Conservation (phyloP, 1,284 basidiomycete genomes). For the Ustilago sp. region DNA sequence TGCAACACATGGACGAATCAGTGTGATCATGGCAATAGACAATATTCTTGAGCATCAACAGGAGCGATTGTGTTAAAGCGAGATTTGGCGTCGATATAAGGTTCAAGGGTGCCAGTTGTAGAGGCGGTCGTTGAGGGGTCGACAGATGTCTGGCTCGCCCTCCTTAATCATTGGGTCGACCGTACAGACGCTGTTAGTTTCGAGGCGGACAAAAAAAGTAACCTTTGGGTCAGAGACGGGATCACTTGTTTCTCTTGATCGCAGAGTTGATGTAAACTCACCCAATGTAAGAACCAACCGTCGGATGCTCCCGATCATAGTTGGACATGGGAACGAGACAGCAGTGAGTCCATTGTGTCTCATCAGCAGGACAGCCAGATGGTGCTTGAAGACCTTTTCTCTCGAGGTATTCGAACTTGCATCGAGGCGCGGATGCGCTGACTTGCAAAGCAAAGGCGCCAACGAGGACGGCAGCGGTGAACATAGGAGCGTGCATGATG, state of each 20-base stretch:
- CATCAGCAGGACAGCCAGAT: conserved; percentile 9
- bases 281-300: background rate
- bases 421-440: conserved; percentile 26
- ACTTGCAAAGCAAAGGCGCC: conserved; percentile 5
- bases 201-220: background rate
- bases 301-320: background rate
- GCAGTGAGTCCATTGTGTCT: conserved; percentile 22
- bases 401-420: conserved; percentile 11
- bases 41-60: background rate
- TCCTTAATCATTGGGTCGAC: conserved; percentile 16
- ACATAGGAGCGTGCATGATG: conserved; percentile 13
- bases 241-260: background rate
- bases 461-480: conserved; percentile 4
- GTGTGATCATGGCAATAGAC: conserved; percentile 11
- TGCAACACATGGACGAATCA: conserved; percentile 34
- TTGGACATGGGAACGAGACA: conserved; percentile 11
- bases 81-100: background rate
- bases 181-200: conserved; percentile 18
- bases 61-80: background rate
- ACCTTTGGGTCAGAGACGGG: background rate
- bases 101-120: background rate
- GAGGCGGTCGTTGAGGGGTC: background rate
- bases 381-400: conserved; percentile 2
- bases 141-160: conserved; percentile 17
- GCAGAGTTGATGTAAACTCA: background rate